phyloP scores from a whole-genome alignment of 1,284 basidiomycete genomes.

The Cryptococcus depauperatus region DNA sequence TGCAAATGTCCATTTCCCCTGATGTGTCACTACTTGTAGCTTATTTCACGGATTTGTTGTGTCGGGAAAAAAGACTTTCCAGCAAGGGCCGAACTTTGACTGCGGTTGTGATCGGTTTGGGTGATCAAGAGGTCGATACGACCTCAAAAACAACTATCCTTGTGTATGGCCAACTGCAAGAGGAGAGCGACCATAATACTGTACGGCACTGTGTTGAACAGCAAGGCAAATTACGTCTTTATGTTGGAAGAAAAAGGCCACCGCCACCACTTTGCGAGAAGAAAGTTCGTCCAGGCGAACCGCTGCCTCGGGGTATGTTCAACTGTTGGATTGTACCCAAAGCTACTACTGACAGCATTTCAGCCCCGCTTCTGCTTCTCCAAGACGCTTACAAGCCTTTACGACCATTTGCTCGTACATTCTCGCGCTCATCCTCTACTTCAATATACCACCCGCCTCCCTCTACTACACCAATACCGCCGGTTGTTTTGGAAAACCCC shows the following conservation, averaged over 20 bases:
- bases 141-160: constrained; percentile 24
- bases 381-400: constrained; percentile 22
- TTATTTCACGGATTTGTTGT: constrained; percentile 34
- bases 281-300: constrained; percentile 42
- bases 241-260: constrained; percentile 25
- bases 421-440: constrained; percentile 23
- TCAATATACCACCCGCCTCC: constrained; percentile 21
- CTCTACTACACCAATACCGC: constrained; percentile 15
- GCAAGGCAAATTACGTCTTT: constrained; percentile 19
- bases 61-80: constrained; percentile 23
- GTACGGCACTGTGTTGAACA: too few relatives aligned
- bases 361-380: constrained; percentile 32
- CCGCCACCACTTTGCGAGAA: constrained; percentile 22
- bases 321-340: not conserved
- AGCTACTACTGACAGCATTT: not conserved
- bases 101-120: constrained; percentile 37
- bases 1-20: constrained; percentile 35
- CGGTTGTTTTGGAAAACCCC: not conserved
- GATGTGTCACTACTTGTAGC: constrained; percentile 30
- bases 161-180: constrained; percentile 27
- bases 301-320: constrained; percentile 39
- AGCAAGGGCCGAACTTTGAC: constrained; percentile 25
- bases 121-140: constrained; percentile 36
- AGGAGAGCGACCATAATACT: not conserved
- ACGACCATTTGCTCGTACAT: constrained; percentile 27